phyloP scores from a whole-genome alignment of 23 red algal genomes.

The Chondrus crispus region DNA sequence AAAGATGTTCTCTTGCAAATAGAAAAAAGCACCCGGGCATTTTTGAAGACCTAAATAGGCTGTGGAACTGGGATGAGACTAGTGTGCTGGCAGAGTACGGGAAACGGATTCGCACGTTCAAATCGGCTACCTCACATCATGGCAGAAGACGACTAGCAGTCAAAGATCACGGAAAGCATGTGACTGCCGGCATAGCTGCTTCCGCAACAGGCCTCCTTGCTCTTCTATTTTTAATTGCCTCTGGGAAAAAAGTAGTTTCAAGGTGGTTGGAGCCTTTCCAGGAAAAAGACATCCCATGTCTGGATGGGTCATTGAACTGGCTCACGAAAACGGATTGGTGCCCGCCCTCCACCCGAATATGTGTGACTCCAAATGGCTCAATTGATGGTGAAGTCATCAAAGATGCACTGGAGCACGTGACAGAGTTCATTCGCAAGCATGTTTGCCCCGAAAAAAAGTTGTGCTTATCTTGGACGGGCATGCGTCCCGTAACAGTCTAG shows the following conservation, averaged over 20 bases:
- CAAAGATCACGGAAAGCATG: constrained; percentile 22
- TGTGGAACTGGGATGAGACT: constrained; percentile 19
- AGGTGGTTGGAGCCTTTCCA: background rate
- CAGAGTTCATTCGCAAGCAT: background rate
- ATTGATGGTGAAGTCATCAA: background rate
- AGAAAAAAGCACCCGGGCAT: background rate
- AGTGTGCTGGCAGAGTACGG: background rate
- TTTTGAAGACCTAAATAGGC: background rate
- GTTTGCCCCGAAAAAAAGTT: background rate
- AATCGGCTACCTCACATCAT: background rate
- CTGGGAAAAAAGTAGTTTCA: background rate
- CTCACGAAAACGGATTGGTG: background rate
- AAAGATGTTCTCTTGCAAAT: background rate
- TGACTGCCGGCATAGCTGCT: background rate
- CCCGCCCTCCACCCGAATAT: background rate
- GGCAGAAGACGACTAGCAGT: background rate
- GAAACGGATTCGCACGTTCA: background rate
- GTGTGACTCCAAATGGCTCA: background rate
- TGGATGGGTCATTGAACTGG: background rate
- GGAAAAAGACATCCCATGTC: background rate
- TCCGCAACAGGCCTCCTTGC: background rate
- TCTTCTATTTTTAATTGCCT: background rate
- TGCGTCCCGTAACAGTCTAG: background rate
- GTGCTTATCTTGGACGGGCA: background rate
- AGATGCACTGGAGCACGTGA: background rate